Evolutionary conservation across 371 early-diverging fungal genomes (phyloP), one percentile per base, ranked within the genome.

Genomic region (Zopfochytrium polystomum): DNA sequence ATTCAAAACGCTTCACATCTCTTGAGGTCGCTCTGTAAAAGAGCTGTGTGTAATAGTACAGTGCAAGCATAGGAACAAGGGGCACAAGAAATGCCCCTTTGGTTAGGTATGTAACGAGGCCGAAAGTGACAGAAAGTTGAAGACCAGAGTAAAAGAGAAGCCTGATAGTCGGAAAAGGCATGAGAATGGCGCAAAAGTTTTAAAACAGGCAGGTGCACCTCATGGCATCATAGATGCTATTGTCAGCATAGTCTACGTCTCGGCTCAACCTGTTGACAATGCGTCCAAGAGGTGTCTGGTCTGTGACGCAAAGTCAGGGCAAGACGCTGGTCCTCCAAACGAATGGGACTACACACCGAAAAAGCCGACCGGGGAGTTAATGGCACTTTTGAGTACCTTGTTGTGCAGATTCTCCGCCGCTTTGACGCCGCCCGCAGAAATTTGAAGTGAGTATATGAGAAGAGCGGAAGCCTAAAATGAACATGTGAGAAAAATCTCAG

Each of bases 261-360:
- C 88, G 87, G 64, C 83, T 81, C 61, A 96, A 92, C 2, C 95
- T 80, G 68, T 88, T 90, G 74, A 95, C 78, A 54, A 97, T 91
- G 23, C 92, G 87, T 34, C 90, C 92, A 20, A 90, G 66, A 4
- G 94, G 89, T 0, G 92, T 95, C 35, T 77, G 81, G 47, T 95
- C 93, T 93, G 89, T 79, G 91, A n/a, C n/a, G n/a, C n/a, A n/a
- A n/a, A n/a, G n/a, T n/a, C n/a, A n/a, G n/a, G n/a, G n/a, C n/a
- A n/a, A n/a, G n/a, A n/a, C n/a, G n/a, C n/a, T n/a, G n/a, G n/a
- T n/a, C n/a, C n/a, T n/a, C n/a, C n/a, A n/a, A n/a, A n/a, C n/a
- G n/a, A n/a, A n/a, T n/a, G n/a, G n/a, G n/a, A n/a, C n/a, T n/a
- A 57, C 59, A 38, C 53, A 64, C 65, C 65, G 35, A 58, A 66